Conservation (phyloP, 2,329 filamentous ascomycete species). For the Aureobasidium sp. region DNA sequence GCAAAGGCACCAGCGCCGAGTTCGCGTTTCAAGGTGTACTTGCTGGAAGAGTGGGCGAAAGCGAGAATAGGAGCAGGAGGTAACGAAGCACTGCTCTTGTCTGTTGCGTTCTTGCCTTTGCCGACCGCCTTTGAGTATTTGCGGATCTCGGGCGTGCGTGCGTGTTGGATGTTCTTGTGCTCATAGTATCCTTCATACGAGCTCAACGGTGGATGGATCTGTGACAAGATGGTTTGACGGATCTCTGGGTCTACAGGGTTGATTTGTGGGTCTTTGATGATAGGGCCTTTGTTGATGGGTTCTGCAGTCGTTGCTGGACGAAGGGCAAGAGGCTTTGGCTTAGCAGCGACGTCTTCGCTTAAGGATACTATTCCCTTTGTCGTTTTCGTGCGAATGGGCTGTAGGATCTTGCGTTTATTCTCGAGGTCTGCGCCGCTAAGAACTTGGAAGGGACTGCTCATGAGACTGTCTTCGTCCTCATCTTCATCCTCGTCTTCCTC, state of each 20-base stretch:
- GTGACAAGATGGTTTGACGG: constrained; percentile 65
- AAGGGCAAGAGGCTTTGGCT: constrained; percentile 23
- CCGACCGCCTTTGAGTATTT: constrained; percentile 65
- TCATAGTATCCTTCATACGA: constrained; percentile 77
- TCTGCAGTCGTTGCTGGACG: constrained; percentile 24
- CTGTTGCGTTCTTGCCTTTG: constrained; percentile 47
- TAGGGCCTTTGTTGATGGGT: constrained; percentile 51
- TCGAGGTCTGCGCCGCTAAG: constrained; percentile 41
- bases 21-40: constrained; percentile 75
- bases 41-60: constrained; percentile 57
- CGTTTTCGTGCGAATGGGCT: constrained; percentile 44
- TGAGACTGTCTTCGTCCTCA: constrained; percentile 42
- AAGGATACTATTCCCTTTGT: constrained; percentile 38
- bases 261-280: constrained; percentile 76
- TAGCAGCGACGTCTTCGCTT: constrained; percentile 17
- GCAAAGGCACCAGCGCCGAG: constrained; percentile 91
- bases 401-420: constrained; percentile 39
- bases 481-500: constrained; percentile 28
- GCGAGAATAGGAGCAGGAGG: constrained; percentile 57
- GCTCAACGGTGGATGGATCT: constrained; percentile 63
- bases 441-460: constrained; percentile 66
- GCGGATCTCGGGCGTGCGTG: constrained; percentile 67
- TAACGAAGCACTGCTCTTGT: constrained; percentile 55
- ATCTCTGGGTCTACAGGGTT: constrained; percentile 80
- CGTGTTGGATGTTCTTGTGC: constrained; percentile 55